phyloP scores from a whole-genome alignment of 2,329 filamentous ascomycete genomes.

The Exutisphaerella laricina region DNA sequence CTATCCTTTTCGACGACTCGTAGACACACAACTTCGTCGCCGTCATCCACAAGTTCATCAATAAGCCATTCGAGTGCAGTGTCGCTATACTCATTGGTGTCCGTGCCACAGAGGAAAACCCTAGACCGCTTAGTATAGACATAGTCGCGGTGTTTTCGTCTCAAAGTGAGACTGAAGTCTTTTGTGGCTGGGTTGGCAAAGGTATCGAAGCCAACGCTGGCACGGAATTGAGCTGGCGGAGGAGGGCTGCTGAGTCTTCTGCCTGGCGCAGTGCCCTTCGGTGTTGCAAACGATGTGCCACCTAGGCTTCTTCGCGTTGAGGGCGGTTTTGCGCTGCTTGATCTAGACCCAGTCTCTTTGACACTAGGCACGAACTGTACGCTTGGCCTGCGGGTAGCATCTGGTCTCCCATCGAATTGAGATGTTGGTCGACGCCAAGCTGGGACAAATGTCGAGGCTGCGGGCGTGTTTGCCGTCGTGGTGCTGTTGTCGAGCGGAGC shows the following conservation, averaged over 20 bases:
- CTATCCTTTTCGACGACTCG: constrained; percentile 80
- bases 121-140: constrained; percentile 72
- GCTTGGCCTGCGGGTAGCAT: constrained; percentile 27
- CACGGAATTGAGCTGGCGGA: constrained; percentile 51
- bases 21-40: constrained; percentile 87
- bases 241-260: constrained; percentile 30
- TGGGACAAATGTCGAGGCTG: constrained; percentile 24
- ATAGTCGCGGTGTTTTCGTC: constrained; percentile 81
- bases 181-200: constrained; percentile 62
- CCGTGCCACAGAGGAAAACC: constrained; percentile 85
- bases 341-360: constrained; percentile 25
- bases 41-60: constrained; percentile 86
- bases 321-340: constrained; percentile 27
- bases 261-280: constrained; percentile 10
- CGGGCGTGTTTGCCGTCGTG: constrained; percentile 6
- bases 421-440: constrained; percentile 32
- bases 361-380: constrained; percentile 35
- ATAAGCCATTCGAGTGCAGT: constrained; percentile 90
- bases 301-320: constrained; percentile 12
- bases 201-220: constrained; percentile 69
- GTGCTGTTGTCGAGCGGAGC: constrained; percentile 19
- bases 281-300: background rate
- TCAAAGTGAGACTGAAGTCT: constrained; percentile 73
- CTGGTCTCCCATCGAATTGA: constrained; percentile 17
- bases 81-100: constrained; percentile 86